Evolutionary conservation across 495 filamentous ascomycete species (phyloP).

Genomic region (Neurospora sp.): DNA sequence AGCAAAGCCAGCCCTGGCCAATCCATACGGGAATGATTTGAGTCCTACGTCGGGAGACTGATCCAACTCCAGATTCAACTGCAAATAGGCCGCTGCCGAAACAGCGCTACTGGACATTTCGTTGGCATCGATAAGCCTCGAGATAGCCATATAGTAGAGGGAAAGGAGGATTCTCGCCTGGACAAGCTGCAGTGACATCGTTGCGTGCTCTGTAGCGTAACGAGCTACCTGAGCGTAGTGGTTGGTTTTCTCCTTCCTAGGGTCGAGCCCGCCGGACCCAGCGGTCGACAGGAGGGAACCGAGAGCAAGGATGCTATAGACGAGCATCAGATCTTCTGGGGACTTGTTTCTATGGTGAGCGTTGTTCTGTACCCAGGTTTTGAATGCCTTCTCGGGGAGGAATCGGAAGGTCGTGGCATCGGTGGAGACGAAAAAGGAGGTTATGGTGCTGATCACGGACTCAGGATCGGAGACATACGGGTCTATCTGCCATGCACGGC

Average conservation of each 20-base stretch:
- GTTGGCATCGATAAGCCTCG: conserved; percentile 42
- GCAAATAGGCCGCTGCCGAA: conserved; percentile 45
- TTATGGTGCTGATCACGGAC: conserved; percentile 16
- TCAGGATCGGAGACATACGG: conserved; percentile 45
- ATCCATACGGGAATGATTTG: conserved; percentile 42
- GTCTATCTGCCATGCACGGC: conserved; percentile 52
- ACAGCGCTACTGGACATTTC: conserved; percentile 51
- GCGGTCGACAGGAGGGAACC: conserved; percentile 24
- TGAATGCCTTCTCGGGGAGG: conserved; percentile 40
- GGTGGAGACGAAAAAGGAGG: conserved; percentile 16
- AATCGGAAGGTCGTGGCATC: conserved; percentile 18
- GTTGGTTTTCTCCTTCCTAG: conserved; percentile 9
- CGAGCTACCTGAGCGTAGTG: conserved; percentile 48
- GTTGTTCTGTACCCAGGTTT: conserved; percentile 26
- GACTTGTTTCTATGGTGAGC: conserved; percentile 39
- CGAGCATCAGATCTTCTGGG: conserved; percentile 57
- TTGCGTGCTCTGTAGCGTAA: conserved; percentile 43
- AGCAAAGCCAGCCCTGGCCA: conserved; percentile 45
- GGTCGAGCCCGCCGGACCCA: neutral
- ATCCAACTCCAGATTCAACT: conserved; percentile 51
- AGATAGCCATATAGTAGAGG: conserved; percentile 52
- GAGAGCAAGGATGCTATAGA: conserved; percentile 54
- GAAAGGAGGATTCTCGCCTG: conserved; percentile 54
- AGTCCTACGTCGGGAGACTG: conserved; percentile 36
- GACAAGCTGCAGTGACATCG: conserved; percentile 48